These are phyloP conservation scores for Pulveroboletus frians DNA, from an alignment of 768 basidiomycete species.

Conservation along the genomic window DNA sequence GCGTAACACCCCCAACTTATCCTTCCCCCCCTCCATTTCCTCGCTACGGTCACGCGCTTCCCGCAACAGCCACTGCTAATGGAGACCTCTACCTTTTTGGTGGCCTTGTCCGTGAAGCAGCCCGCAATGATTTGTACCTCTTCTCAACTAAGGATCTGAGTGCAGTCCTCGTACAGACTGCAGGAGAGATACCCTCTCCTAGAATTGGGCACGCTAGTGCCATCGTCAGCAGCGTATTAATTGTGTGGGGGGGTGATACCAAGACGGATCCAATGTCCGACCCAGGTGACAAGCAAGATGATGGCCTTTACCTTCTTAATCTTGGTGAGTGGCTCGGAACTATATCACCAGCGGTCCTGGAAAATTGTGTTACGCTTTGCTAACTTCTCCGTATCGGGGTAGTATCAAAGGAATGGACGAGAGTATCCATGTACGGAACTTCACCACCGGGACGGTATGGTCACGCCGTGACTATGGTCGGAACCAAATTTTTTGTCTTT, in stretches of 20 bases:
- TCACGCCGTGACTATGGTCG: conserved; percentile 90
- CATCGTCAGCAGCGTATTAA: conserved; percentile 89
- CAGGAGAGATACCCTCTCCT: conserved; percentile 81
- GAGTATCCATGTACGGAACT: conserved; percentile 69
- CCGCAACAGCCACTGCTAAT: conserved; percentile 63
- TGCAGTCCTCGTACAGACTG: conserved; percentile 79
- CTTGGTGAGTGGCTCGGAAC: conserved; percentile 57
- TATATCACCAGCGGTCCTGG: not conserved
- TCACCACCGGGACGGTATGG: conserved; percentile 90
- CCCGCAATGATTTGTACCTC: conserved; percentile 91
- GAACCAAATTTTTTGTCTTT: conserved; percentile 89
- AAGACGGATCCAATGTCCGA: conserved; percentile 65
- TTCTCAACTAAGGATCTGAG: conserved; percentile 76
- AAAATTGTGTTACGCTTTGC: not conserved
- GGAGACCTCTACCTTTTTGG: conserved; percentile 97
- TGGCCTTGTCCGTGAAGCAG: conserved; percentile 86
- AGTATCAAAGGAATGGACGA: conserved; percentile 96
- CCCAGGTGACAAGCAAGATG: conserved; percentile 76
- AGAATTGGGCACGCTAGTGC: conserved; percentile 97
- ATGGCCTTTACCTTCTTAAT: conserved; percentile 90
- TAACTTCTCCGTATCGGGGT: conserved; percentile 4
- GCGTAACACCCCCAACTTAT: conserved; percentile 54
- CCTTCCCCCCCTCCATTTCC: conserved; percentile 90
- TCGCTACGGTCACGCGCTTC: conserved; percentile 91
- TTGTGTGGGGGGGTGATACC: conserved; percentile 98